phyloP scores from a whole-genome alignment of 225 moss, liverwort and hornwort species.

The Takakia lepidozioides region DNA sequence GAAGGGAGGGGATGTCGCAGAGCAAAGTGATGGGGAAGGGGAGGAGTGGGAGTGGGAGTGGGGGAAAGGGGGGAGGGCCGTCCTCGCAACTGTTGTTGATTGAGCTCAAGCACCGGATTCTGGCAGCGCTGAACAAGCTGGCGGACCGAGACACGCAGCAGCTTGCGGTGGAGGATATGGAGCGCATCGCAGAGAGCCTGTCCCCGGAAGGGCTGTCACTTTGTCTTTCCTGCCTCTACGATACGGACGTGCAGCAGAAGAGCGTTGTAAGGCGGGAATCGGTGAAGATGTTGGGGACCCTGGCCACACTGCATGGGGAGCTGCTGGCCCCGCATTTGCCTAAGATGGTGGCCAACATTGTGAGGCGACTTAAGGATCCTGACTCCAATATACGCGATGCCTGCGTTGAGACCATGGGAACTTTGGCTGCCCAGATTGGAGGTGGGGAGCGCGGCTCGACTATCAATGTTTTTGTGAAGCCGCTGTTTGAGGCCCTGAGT shows the following conservation, averaged over 20 bases:
- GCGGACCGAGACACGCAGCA: slow-evolving; percentile 89
- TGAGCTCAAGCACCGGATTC: slow-evolving; percentile 70
- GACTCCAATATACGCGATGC: slow-evolving; percentile 78
- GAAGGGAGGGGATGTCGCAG: too few relatives aligned
- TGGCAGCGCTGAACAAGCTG: slow-evolving; percentile 68
- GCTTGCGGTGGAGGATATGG: slow-evolving; percentile 75
- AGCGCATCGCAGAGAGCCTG: slow-evolving; percentile 51
- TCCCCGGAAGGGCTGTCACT: slow-evolving; percentile 57
- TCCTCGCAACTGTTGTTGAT: slow-evolving; percentile 17
- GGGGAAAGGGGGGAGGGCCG: not conserved
- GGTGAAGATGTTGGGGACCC: slow-evolving; percentile 58
- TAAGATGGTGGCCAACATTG: slow-evolving; percentile 79
- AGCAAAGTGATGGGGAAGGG: too few relatives aligned
- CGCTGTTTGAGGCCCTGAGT: slow-evolving; percentile 62
- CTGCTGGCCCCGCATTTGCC: slow-evolving; percentile 55
- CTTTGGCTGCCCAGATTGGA: slow-evolving; percentile 52
- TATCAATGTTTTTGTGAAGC: slow-evolving; percentile 53
- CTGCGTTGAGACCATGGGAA: slow-evolving; percentile 69
- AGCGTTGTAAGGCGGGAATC: slow-evolving; percentile 72
- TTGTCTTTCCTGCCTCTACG: slow-evolving; percentile 68
- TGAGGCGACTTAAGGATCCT: slow-evolving; percentile 76
- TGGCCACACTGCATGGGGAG: slow-evolving; percentile 57
- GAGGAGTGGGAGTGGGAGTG: not conserved
- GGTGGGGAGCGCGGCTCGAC: slow-evolving; percentile 21
- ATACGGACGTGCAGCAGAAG: slow-evolving; percentile 83